Base-by-base conservation (phyloP, 2,329 filamentous ascomycete species). In the Fusarium sulawesiense region DNA sequence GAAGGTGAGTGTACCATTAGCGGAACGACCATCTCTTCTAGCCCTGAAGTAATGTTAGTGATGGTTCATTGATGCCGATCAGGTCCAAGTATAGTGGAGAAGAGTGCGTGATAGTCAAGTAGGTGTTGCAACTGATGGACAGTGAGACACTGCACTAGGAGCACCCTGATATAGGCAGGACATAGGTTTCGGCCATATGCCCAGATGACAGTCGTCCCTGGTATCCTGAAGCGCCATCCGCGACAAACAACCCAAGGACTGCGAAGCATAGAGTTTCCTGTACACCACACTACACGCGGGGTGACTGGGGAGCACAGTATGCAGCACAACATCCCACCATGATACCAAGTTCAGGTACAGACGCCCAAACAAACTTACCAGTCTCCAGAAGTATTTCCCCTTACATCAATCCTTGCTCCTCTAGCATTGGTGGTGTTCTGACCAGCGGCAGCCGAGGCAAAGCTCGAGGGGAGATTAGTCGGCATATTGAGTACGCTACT, bases 361-460 rank as follows among this genome's bases (percentile, higher is more conserved):
- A 48, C 47, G n/a, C 13, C 47, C 13, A 29, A 44, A 56, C 55
- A 49, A 51, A 86, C 90, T 81, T 86, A 93, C 92, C 91, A 93
- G 81, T 93, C 92, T 83, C 88, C 90, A 80, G 87, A 87, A 72
- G 83, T 83, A 79, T 79, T 80, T 71, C 84, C 84, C 71, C 88
- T 85, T 66, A 83, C 83, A 73, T 88, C 88, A 76, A 79, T 84
- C 82, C 86, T 88, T 78, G 85, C 88, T 82, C 81, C 82, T 83
- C 85, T 86, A 75, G 83, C 79, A 82, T 79, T 89, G 79, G 85
- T 89, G 79, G 85, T 83, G 76, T 86, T 90, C 80, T 93, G 91
- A 80, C 92, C 92, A 79, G 92, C 92, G 74, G 92, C 92, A 76
- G 92, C 92, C 78, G 92, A 93, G 79, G 92, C 92, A 83, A 94